These are phyloP conservation scores for Ceratocystis variospora DNA, from an alignment of 2,329 filamentous ascomycete genomes.

Conservation along the genomic window DNA sequence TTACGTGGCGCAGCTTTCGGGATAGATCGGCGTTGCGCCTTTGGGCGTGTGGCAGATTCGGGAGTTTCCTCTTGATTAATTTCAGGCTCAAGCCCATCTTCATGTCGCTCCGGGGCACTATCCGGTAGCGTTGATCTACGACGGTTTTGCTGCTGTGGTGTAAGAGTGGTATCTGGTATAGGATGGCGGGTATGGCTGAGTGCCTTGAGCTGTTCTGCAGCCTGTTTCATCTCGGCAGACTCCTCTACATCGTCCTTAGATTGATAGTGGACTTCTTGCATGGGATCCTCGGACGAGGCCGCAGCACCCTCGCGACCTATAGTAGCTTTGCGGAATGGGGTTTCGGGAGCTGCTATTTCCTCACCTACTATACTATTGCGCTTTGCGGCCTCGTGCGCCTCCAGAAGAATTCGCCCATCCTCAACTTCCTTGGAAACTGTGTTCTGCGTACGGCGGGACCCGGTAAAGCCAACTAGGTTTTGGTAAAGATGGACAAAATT, in stretches of 20 bases:
- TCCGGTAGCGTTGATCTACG: conserved; percentile 28
- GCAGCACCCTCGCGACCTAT: conserved; percentile 8
- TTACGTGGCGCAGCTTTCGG: conserved; percentile 39
- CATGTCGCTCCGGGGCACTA: conserved; percentile 26
- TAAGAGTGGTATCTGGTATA: conserved; percentile 28
- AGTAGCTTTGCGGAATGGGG: conserved; percentile 4
- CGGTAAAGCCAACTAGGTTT: conserved; percentile 34
- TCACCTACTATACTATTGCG: conserved; percentile 14
- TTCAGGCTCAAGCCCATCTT: conserved; percentile 29
- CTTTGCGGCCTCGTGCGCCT: conserved; percentile 35
- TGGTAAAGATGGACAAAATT: conserved; percentile 54
- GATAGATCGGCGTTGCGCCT: conserved; percentile 34
- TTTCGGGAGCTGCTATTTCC: conserved; percentile 12
- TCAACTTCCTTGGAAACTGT: conserved; percentile 41
- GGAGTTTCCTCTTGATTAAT: conserved; percentile 24
- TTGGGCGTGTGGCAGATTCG: conserved; percentile 26
- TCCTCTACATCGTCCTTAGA: conserved; percentile 36
- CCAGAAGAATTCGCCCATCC: conserved; percentile 43
- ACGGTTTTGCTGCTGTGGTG: conserved; percentile 14
- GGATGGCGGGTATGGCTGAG: conserved; percentile 46
- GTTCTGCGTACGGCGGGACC: conserved; percentile 11
- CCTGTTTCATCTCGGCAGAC: conserved; percentile 56
- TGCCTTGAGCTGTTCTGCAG: conserved; percentile 52
- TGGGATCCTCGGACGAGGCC: conserved; percentile 5
- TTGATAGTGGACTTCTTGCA: conserved; percentile 15